Conservation (phyloP, 2,329 filamentous ascomycete species). For the Dothistroma pini region DNA sequence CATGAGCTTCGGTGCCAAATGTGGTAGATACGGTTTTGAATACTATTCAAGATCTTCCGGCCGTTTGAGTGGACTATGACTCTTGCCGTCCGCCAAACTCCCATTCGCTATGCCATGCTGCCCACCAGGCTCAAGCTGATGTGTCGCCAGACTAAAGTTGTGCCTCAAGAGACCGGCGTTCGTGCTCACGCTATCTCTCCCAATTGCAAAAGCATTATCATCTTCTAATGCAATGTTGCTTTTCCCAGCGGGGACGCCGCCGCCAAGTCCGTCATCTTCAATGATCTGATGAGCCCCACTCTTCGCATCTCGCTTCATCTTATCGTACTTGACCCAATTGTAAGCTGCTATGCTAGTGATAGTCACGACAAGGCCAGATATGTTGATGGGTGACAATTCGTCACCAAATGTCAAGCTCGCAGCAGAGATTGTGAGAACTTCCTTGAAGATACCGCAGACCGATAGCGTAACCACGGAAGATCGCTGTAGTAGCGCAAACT, state of each 20-base stretch:
- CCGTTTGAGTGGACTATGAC: conserved; percentile 43
- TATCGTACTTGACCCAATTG: conserved; percentile 89
- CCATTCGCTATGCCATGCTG: conserved; percentile 23
- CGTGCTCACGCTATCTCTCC: conserved; percentile 28
- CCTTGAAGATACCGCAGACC: conserved; percentile 98
- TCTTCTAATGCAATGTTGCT: conserved; percentile 7
- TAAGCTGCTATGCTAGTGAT: conserved; percentile 79
- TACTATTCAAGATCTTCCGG: conserved; percentile 44
- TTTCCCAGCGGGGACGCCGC: conserved; percentile 21
- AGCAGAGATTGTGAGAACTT: conserved; percentile 91
- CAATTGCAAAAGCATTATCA: conserved; percentile 18
- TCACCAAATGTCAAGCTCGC: conserved; percentile 88
- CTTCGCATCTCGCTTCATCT: conserved; percentile 76
- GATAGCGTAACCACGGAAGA: conserved; percentile 94
- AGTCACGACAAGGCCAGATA: conserved; percentile 82
- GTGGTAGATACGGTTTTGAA: neutral
- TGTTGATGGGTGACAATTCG: conserved; percentile 78
- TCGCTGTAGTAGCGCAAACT: conserved; percentile 91
- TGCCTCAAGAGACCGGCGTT: conserved; percentile 27
- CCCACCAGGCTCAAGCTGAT: conserved; percentile 13
- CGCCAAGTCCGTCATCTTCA: conserved; percentile 32
- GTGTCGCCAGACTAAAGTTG: conserved; percentile 18
- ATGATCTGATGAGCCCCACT: conserved; percentile 44
- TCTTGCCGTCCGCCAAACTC: neutral
- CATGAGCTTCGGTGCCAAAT: neutral